These are phyloP conservation scores for Stenogyne calaminthoides DNA, from an alignment of 305 asterid species.

Conservation along the genomic window DNA sequence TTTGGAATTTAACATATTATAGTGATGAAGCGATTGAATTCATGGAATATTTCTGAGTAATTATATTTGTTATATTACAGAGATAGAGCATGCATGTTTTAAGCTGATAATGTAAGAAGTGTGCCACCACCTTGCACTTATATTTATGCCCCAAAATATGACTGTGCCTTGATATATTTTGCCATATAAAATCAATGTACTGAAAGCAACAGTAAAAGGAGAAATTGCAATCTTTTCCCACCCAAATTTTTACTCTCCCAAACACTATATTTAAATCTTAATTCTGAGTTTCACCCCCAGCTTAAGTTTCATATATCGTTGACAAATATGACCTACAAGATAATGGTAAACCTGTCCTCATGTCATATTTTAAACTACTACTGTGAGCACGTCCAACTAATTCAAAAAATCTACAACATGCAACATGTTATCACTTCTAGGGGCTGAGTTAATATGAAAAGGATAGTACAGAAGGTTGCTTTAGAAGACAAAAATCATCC, in stretches of 20 bases:
- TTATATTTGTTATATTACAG: background rate
- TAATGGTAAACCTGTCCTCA: slow-evolving; percentile 7
- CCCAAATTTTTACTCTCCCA: background rate
- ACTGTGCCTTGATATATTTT: background rate
- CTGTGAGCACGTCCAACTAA: background rate
- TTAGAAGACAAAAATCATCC: background rate
- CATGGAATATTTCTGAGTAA: background rate
- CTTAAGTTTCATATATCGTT: background rate
- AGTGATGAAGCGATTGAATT: background rate
- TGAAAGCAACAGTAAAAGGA: background rate
- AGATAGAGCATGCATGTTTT: background rate
- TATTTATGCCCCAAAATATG: background rate
- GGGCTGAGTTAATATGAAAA: background rate
- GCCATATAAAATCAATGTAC: background rate
- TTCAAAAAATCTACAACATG: background rate
- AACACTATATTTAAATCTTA: background rate
- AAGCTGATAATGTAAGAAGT: background rate
- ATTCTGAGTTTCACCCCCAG: background rate
- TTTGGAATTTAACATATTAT: background rate
- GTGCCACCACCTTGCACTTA: background rate
- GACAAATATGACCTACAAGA: background rate
- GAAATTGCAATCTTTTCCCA: background rate
- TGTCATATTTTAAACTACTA: background rate
- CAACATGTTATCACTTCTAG: background rate
- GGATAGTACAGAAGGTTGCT: background rate